These are phyloP conservation scores for Aspergillus felis DNA, from an alignment of 2,329 filamentous ascomycete genomes.

Conservation along the genomic window DNA sequence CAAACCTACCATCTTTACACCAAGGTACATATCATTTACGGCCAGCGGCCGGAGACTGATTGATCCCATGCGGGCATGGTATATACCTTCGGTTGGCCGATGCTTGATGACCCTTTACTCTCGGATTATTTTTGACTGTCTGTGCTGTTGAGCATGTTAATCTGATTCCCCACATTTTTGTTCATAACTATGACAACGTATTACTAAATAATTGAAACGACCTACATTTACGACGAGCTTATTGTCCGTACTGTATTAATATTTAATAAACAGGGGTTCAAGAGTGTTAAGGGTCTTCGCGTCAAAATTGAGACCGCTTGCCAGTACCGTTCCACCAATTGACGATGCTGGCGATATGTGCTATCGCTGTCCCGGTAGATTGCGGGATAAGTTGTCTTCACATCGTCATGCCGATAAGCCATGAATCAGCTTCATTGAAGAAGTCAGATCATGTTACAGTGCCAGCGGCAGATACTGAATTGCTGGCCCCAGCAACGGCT, in stretches of 20 bases:
- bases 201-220: background rate
- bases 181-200: background rate
- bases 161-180: background rate
- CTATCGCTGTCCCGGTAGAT: too few relatives aligned
- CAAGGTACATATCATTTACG: slow-evolving; percentile 28
- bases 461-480: too few relatives aligned
- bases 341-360: too few relatives aligned
- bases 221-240: background rate
- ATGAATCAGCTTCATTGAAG: too few relatives aligned
- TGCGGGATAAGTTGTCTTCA: too few relatives aligned
- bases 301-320: too few relatives aligned
- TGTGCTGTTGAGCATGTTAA: background rate
- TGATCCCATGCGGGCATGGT: background rate
- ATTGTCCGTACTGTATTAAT: background rate
- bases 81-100: background rate
- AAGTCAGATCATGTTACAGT: too few relatives aligned
- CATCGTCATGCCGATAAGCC: too few relatives aligned
- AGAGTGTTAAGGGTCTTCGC: too few relatives aligned
- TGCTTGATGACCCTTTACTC: background rate
- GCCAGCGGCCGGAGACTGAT: slow-evolving; percentile 14
- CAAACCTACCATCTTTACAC: slow-evolving; percentile 34
- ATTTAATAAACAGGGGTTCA: background rate
- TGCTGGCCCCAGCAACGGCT: too few relatives aligned
- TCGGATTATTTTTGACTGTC: background rate
- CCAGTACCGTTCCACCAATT: too few relatives aligned